phyloP scores from a whole-genome alignment of 192 early-diverging fungal species.

The Dispira simplex region DNA sequence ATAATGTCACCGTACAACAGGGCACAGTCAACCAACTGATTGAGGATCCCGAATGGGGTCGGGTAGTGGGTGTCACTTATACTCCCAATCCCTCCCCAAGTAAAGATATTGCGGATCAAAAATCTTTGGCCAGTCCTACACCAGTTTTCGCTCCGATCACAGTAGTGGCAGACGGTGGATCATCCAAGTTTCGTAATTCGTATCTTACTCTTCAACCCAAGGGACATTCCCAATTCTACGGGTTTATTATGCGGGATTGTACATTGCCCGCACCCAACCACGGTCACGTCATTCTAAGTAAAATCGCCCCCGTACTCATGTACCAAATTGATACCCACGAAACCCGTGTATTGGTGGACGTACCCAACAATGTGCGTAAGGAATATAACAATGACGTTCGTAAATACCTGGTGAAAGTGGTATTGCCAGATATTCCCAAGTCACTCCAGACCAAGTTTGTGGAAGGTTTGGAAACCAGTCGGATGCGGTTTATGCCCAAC shows the following conservation, averaged over 20 bases:
- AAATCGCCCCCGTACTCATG: conserved; percentile 72
- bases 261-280: conserved; percentile 65
- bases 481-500: conserved; percentile 80
- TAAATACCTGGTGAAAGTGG: conserved; percentile 39
- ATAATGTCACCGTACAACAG: conserved; percentile 64
- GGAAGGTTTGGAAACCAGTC: conserved; percentile 48
- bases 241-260: conserved; percentile 53
- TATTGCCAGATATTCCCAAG: conserved; percentile 58
- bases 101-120: too few species aligned
- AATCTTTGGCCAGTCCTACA: background rate
- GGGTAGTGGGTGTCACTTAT: conserved; percentile 8
- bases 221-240: conserved; percentile 13
- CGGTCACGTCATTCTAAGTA: conserved; percentile 83
- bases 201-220: conserved; percentile 11
- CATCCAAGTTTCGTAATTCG: conserved; percentile 65
- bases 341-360: conserved; percentile 80
- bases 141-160: conserved; percentile 1
- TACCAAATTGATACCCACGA: conserved; percentile 82
- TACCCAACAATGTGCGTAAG: conserved; percentile 79
- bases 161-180: conserved; percentile 62
- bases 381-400: conserved; percentile 32
- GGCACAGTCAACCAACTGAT: conserved; percentile 58
- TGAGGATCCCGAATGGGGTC: conserved; percentile 15
- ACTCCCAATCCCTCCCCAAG: background rate
- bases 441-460: conserved; percentile 38